Evolutionary conservation across 495 filamentous ascomycete genomes (phyloP), one percentile per base, ranked within the genome.

Genomic region (Daldinia concentrica): DNA sequence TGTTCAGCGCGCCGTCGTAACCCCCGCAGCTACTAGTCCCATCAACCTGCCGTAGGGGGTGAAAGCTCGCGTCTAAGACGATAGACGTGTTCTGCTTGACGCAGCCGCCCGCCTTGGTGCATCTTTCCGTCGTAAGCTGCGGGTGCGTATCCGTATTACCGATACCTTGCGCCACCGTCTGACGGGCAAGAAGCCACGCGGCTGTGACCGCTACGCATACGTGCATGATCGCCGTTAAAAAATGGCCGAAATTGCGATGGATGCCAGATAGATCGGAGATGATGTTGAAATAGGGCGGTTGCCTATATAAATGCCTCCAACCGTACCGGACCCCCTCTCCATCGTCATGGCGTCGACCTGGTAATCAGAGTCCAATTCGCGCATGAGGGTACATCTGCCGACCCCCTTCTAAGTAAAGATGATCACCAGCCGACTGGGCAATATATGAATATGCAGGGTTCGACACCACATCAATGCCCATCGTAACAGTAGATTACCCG

Each of bases 51-150:
- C 90, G 88, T 27, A 88, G 74, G 86, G 86, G 88, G 26, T 88
- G 84, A 85, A 88, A 91, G 76, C 89, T 90, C 65, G 89, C 76
- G 77, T 92, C 90, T 39, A 91, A 80, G 32, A 89, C 87, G 55
- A 92, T 78, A 30, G 82, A 85, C 55, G 85, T 87, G 27, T 78
- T 68, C 57, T 82, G 75, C 36, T 80, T 78, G 27, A 82, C 82
- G 80, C 89, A 91, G 52, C 82, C 86, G 36, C 79, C 84, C 30
- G 69, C 66, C 34, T 72, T 77, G 12, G 84, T 82, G 77, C 89
- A 92, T 52, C 81, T 85, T 66, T 83, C 78, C 78, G 86, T 89
- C 63, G 82, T 84, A 69, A 92, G 65, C 50, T 81, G 76, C 17
- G 90, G 90, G 63, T 91, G 89, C 17, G 59, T 56, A 32, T 72